Conservation (phyloP, 2,329 filamentous ascomycete genomes). For the Cordyceps farinosa region DNA sequence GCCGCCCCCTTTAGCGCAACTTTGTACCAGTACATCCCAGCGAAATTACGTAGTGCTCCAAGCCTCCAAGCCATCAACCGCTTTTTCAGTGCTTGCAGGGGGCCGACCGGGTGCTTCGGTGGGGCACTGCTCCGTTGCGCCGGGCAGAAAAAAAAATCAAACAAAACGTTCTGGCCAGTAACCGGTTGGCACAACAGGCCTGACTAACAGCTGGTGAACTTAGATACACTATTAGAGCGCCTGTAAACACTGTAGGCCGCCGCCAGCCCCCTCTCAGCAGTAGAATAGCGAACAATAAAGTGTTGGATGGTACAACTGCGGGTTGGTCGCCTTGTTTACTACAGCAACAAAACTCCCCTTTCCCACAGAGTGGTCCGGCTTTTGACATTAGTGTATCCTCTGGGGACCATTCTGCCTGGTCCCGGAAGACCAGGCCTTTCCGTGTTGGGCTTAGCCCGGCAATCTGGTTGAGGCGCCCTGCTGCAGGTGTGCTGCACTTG, state of each 20-base stretch:
- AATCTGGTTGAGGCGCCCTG: conserved; percentile 44
- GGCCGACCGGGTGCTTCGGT: conserved; percentile 1
- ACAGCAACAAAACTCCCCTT: conserved; percentile 13
- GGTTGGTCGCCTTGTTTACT: background rate
- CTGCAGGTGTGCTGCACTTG: conserved; percentile 25
- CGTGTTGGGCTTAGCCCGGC: conserved; percentile 28
- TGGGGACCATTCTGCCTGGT: conserved; percentile 1
- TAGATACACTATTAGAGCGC: no score
- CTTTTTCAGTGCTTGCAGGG: conserved; percentile 15
- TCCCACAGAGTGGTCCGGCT: conserved; percentile 6
- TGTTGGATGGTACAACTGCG: background rate
- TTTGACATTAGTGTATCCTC: conserved; percentile 6
- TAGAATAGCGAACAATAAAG: background rate
- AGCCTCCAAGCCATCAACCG: conserved; percentile 27
- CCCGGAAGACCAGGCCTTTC: conserved; percentile 16
- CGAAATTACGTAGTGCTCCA: conserved; percentile 20
- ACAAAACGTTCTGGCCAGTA: background rate
- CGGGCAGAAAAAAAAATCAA: background rate
- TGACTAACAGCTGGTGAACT: background rate
- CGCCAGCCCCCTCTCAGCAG: background rate
- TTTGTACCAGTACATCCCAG: conserved; percentile 25
- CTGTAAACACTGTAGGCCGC: background rate
- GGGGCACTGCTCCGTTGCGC: conserved; percentile 12
- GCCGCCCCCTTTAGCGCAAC: background rate
- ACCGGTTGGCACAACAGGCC: background rate